phyloP scores from a whole-genome alignment of 139 green algal genomes.

The Dunaliella primolecta region DNA sequence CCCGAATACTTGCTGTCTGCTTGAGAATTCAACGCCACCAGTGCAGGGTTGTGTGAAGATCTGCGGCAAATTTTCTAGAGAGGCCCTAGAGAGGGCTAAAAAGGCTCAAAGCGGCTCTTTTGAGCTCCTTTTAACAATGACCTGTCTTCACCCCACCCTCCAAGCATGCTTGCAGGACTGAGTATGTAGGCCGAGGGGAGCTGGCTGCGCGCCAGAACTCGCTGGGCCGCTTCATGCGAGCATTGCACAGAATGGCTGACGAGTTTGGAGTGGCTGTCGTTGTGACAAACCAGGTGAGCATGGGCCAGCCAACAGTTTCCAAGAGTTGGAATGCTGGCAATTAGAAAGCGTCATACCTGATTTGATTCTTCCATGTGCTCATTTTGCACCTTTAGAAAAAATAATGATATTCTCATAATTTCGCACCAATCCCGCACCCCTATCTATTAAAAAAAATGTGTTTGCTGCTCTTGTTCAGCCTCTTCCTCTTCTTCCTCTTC shows the following conservation, averaged over 20 bases:
- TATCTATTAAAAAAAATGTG: too few species aligned
- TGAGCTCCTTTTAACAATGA: too few species aligned
- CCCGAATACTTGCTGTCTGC: too few species aligned
- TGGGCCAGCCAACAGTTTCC: background rate
- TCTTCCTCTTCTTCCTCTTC: too few species aligned
- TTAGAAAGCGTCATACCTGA: background rate
- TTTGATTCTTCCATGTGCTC: background rate
- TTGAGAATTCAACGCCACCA: too few species aligned
- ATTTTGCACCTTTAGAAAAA: background rate
- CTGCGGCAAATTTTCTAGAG: too few species aligned
- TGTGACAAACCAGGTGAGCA: constrained; percentile 91
- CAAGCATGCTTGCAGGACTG: too few species aligned
- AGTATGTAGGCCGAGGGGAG: constrained; percentile 89
- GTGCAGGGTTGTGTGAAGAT: too few species aligned
- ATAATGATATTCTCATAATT: background rate
- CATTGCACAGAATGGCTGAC: constrained; percentile 85
- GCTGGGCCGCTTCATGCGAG: constrained; percentile 84
- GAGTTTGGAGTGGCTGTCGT: constrained; percentile 96
- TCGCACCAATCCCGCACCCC: too few species aligned
- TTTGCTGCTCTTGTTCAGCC: background rate
- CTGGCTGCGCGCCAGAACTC: constrained; percentile 82
- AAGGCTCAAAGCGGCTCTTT: too few species aligned
- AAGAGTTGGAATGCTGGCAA: background rate
- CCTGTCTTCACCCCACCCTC: too few species aligned
- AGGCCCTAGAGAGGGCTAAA: too few species aligned